phyloP scores from a whole-genome alignment of 2,329 filamentous ascomycete genomes.

The Knufia fluminis region DNA sequence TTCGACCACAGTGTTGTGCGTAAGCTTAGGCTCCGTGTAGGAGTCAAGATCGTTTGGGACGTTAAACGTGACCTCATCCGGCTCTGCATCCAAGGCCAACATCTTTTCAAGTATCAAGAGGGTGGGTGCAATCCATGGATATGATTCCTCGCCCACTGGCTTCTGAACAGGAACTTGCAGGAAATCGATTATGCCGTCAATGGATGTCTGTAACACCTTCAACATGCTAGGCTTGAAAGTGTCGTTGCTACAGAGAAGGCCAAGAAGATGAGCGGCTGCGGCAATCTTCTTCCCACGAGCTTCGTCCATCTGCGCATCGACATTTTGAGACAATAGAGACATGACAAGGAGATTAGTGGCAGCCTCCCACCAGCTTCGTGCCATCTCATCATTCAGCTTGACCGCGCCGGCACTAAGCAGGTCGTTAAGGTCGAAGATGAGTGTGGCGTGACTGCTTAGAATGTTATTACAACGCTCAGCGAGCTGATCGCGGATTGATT shows the following conservation, averaged over 20 bases:
- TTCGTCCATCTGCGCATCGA: constrained; percentile 48
- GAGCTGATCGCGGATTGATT: constrained; percentile 62
- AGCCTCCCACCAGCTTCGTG: constrained; percentile 54
- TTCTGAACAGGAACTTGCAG: constrained; percentile 52
- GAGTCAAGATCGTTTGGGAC: constrained; percentile 39
- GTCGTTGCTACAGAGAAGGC: constrained; percentile 69
- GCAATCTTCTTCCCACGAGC: constrained; percentile 62
- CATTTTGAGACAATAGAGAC: constrained; percentile 63
- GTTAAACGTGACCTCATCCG: constrained; percentile 54
- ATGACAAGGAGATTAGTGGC: constrained; percentile 75
- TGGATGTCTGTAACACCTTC: constrained; percentile 61
- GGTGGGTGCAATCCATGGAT: constrained; percentile 86
- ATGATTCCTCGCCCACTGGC: constrained; percentile 59
- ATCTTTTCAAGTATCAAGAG: constrained; percentile 83
- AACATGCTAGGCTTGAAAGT: constrained; percentile 73
- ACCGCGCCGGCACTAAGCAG: constrained; percentile 65
- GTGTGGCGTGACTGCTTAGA: constrained; percentile 74
- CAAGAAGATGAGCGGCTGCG: constrained; percentile 85
- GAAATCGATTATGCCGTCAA: constrained; percentile 67
- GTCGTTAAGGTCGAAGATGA: constrained; percentile 85
- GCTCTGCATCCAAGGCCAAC: constrained; percentile 79
- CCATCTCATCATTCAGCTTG: constrained; percentile 51
- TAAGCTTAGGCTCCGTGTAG: constrained; percentile 47
- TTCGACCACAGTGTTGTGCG: constrained; percentile 52
- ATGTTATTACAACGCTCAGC: constrained; percentile 88